Percentiles rank a stretch among this genome's conserved stretches.
Conservation (phyloP, 179 eudicot species). For the Actinidia chinensis region DNA sequence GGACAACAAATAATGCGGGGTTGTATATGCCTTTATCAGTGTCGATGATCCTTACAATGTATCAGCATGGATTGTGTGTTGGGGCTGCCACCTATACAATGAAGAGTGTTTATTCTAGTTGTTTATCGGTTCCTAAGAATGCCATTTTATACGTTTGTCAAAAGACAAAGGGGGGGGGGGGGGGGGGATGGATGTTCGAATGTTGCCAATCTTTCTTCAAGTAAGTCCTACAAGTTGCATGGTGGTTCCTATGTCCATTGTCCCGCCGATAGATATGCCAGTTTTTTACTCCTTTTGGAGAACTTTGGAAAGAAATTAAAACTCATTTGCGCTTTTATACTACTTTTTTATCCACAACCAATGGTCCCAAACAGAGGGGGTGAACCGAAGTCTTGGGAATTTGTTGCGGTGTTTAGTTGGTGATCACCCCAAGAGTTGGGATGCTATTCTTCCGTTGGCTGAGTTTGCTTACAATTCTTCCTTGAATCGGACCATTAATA, state of each 20-base stretch:
- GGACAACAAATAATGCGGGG: not conserved
- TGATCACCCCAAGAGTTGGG: not conserved
- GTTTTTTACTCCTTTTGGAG: not conserved
- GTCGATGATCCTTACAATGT: not conserved
- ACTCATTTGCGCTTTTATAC: not conserved
- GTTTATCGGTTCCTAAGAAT: not conserved
- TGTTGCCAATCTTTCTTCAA: not conserved
- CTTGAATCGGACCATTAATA: not conserved
- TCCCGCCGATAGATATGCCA: too few species aligned
- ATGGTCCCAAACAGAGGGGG: not conserved
- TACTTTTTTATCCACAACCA: not conserved
- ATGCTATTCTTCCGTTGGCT: not conserved
- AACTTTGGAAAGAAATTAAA: not conserved
- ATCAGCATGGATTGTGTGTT: not conserved
- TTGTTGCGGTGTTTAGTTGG: not conserved
- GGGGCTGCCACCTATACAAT: not conserved
- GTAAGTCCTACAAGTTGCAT: not conserved
- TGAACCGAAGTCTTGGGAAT: not conserved
- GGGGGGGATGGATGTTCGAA: not conserved
- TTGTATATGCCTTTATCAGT: too few species aligned
- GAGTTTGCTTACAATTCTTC: not conserved
- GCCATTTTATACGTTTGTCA: not conserved
- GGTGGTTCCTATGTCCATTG: not conserved
- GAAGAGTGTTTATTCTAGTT: not conserved
- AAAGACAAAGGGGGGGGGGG: too few species aligned